phyloP scores from a whole-genome alignment of 257 asterid genomes.

The Plantago elongata region DNA sequence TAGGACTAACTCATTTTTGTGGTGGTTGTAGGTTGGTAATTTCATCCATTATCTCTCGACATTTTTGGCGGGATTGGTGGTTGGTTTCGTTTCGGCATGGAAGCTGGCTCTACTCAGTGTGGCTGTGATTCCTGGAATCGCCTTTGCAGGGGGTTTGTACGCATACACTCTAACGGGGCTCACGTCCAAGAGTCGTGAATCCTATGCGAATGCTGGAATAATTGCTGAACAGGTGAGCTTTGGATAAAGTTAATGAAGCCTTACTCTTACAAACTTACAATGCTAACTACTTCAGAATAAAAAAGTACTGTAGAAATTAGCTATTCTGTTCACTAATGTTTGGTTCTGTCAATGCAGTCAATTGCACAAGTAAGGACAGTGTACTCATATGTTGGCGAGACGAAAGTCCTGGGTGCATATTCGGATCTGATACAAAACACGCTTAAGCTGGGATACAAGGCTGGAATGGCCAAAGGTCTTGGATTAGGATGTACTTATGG shows the following conservation, averaged over 20 bases:
- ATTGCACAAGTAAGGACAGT: slow-evolving; percentile 97
- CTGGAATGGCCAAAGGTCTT: slow-evolving; percentile 98
- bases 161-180: slow-evolving; percentile 93
- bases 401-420: slow-evolving; percentile 64
- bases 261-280: too few species aligned
- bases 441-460: slow-evolving; percentile 86
- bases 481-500: slow-evolving; percentile 96
- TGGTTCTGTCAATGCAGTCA: slow-evolving; percentile 46
- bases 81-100: slow-evolving; percentile 98
- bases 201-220: slow-evolving; percentile 93
- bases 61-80: slow-evolving; percentile 96
- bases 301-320: too few species aligned
- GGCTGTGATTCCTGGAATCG: slow-evolving; percentile 97
- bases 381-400: slow-evolving; percentile 90
- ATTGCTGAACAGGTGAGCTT: slow-evolving; percentile 90
- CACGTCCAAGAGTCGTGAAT: slow-evolving; percentile 93
- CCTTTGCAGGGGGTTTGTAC: slow-evolving; percentile 94
- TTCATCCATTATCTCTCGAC: slow-evolving; percentile 97
- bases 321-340: slow-evolving; percentile 13
- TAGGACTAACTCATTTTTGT: background rate
- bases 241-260: too few species aligned
- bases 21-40: slow-evolving; percentile 76
- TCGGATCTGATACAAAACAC: slow-evolving; percentile 90
- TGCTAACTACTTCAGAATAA: too few species aligned
- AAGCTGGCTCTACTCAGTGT: slow-evolving; percentile 89